Evolutionary conservation across 805 yeast species (phyloP), one percentile per base, ranked within the genome.

Genomic region (Candida orba): DNA sequence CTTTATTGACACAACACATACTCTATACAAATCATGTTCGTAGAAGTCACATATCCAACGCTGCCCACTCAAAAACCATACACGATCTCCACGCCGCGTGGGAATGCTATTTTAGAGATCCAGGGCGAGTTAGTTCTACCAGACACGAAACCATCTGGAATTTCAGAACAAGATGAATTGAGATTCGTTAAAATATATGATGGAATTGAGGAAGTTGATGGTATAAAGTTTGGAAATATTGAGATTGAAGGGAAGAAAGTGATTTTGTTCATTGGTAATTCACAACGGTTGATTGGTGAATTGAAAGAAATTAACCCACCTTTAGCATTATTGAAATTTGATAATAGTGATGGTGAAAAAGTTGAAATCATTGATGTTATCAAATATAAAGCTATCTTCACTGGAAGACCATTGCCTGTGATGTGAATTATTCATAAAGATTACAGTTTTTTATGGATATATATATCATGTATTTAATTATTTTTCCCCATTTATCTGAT

Each of bases 321-420:
- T 0, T 54, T 84, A 37, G 93, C 81, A 0, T 64, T 85, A 9
- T 51, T 85, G 51, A 69, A 71, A 51, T 67, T 82, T 12, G 68
- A 71, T 0, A 47, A 58, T 1, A 48, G 46, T 7, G 24, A 30
- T 18, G 49, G 52, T 18, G 47, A 48, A 6, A 51, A 59, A 3
- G 72, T 82, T 5, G 65, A 76, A 48, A 62, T 84, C 51, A 62
- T 79, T 9, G 91, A 84, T 56, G 63, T 85, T 2, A 69, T 85
- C 4, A 63, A 63, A 29, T 70, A 73, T 48, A 82, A 81, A 54
- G 60, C 84, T 17, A 68, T 81, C 8, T 85, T 85, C 56, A 75
- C 69, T 39, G 75, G 76, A 34, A 68, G 95, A 49, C 93, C 95
- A 0, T 65, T 85, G 40, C 95, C 95, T 5, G 79, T 84, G 40